Evolutionary conservation across 1,284 basidiomycete genomes (phyloP).

Genomic region (Ceratobasidium sp.): DNA sequence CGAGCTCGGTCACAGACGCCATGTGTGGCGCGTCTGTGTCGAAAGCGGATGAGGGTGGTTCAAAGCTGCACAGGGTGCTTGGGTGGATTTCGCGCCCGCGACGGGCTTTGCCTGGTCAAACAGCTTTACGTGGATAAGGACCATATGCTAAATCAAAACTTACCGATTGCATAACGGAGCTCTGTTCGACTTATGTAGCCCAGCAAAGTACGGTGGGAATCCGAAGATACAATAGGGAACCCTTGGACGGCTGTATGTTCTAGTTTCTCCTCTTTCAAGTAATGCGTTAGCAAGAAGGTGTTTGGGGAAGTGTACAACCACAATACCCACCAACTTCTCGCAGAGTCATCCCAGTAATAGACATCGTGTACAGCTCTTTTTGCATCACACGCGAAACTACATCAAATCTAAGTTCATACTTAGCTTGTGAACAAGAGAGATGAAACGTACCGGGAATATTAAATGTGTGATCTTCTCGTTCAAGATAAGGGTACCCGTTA

Average conservation of each 20-base stretch:
- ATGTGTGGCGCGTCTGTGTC: neutral
- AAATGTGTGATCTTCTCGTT: constrained; percentile 92
- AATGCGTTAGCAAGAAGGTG: neutral
- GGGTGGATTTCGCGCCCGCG: constrained; percentile 68
- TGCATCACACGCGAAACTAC: constrained; percentile 91
- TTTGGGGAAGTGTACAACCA: neutral
- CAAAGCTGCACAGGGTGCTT: constrained; percentile 79
- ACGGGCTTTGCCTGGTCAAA: constrained; percentile 71
- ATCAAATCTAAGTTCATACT: neutral
- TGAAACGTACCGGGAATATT: constrained; percentile 81
- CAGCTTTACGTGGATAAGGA: neutral
- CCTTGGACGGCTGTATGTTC: constrained; percentile 83
- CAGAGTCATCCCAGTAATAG: constrained; percentile 79
- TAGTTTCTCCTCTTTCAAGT: constrained; percentile 69
- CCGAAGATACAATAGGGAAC: constrained; percentile 84
- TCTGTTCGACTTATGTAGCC: constrained; percentile 93
- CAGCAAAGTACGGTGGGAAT: constrained; percentile 69
- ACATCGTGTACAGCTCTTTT: constrained; percentile 77
- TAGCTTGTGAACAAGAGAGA: neutral
- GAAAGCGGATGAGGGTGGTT: constrained; percentile 44
- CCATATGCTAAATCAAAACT: constrained; percentile 45
- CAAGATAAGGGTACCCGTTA: constrained; percentile 95
- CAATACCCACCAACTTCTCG: constrained; percentile 74
- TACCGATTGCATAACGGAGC: constrained; percentile 85
- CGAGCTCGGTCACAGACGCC: constrained; percentile 47